Conservation (phyloP, 257 asterid species). For the Forsythia viridissima region DNA sequence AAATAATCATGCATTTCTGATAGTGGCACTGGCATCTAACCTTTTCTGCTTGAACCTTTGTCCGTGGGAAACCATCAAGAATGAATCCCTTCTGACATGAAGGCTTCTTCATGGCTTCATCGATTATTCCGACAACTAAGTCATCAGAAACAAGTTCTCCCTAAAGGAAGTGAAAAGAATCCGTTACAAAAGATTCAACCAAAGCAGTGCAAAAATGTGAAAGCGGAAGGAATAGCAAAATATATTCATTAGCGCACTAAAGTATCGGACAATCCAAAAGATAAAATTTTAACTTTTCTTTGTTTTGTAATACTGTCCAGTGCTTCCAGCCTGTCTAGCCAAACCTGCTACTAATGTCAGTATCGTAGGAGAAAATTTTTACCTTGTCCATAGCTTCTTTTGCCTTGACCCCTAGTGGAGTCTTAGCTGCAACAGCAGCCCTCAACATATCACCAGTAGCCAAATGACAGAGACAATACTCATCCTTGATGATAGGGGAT, state of each 20-base stretch:
- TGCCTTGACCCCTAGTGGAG: slow-evolving; percentile 87
- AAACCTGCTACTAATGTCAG: background rate
- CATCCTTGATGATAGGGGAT: slow-evolving; percentile 88
- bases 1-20: background rate
- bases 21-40: slow-evolving; percentile 28
- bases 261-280: background rate
- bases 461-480: slow-evolving; percentile 83
- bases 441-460: slow-evolving; percentile 99
- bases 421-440: slow-evolving; percentile 94
- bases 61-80: slow-evolving; percentile 97
- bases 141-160: slow-evolving; percentile 97
- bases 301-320: background rate
- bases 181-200: background rate
- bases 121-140: slow-evolving; percentile 87
- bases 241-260: background rate
- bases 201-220: background rate
- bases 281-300: background rate
- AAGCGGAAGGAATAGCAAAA: background rate
- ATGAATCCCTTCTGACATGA: slow-evolving; percentile 93
- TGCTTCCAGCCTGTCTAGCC: background rate
- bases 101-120: slow-evolving; percentile 87
- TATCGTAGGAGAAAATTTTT: background rate
- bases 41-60: slow-evolving; percentile 90
- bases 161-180: slow-evolving; percentile 29
- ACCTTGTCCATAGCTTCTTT: slow-evolving; percentile 97